Conservation (phyloP, 2,329 filamentous ascomycete species). For the Aspergillus puulaauensis region DNA sequence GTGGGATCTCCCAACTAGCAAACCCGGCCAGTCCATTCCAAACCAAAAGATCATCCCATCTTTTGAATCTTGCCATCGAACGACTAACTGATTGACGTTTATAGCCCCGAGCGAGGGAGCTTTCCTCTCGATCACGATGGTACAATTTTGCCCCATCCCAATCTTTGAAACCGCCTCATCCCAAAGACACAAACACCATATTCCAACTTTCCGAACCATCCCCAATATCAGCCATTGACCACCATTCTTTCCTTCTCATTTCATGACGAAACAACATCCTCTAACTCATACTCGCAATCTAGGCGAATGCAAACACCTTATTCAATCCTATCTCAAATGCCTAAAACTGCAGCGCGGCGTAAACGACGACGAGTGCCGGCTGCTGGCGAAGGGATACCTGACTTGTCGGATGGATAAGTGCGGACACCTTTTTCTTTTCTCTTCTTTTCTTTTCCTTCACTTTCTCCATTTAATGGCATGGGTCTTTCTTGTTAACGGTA, state of each 20-base stretch:
- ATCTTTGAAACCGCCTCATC: not conserved
- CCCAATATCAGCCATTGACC: not conserved
- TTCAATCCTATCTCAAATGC: slow-evolving; percentile 81
- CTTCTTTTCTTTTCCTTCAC: not conserved
- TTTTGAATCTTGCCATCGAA: not conserved
- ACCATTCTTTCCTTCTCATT: not conserved
- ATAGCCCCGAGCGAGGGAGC: slow-evolving; percentile 82
- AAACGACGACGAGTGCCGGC: slow-evolving; percentile 82
- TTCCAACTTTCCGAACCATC: not conserved
- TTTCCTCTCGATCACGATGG: slow-evolving; percentile 96
- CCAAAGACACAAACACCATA: not conserved
- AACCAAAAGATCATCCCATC: not conserved
- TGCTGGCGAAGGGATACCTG: slow-evolving; percentile 84
- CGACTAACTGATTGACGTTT: slow-evolving; percentile 5
- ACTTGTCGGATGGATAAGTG: slow-evolving; percentile 93
- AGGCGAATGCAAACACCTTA: slow-evolving; percentile 93
- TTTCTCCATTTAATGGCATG: not conserved
- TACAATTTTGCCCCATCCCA: slow-evolving; percentile 30
- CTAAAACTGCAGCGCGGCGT: slow-evolving; percentile 80
- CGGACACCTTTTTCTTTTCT: slow-evolving; percentile 32
- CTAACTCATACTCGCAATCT: not conserved
- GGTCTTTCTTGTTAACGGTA: no score
- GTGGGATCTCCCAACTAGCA: slow-evolving; percentile 30
- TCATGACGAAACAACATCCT: no score
- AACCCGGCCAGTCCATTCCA: no score